Evolutionary conservation across 108 stramenopile species (phyloP), one percentile per base, ranked within the genome.

Genomic region (Fragilaria crotonensis): DNA sequence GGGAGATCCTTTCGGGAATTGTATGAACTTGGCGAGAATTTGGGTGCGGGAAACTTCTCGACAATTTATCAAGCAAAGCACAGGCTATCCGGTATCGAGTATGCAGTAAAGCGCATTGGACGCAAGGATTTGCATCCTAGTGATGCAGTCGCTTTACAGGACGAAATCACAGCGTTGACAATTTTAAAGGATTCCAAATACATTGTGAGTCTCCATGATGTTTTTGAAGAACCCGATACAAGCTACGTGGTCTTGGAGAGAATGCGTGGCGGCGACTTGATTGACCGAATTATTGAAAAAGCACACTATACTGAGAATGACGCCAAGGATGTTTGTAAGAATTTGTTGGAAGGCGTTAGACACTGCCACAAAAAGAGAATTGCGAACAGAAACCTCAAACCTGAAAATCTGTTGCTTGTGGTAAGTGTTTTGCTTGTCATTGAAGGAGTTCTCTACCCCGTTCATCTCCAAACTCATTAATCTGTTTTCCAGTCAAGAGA

Each of bases 241-340:
- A 87, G 73, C 25, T 83, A 72, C 48, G 47, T 95, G 26, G 82
- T 95, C 3, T 65, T 90, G 53, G 93, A 90, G 52, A 70, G 70
- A 22, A 71, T 89, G 60, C 75, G 73, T 33, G 94, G 94, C n/a
- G 96, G 96, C 21, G 93, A 94, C 63, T 68, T 97, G 49, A 94
- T 97, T 55, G 89, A 94, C 66, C 83, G 93, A 21, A 91, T 97
- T 57, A 89, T 88, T 27, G 65, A 79, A 20, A 89, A 87, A 65
- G 66, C 71, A 20, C 59, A 56, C 33, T 93, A 93, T 63, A 78
- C 74, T 0, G 95, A 96, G 62, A 53, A 33, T 31, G 82, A 90
- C 52, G 92, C 95, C 5, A 62, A 77, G 14, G 57, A 75, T 30
- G 79, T 81, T 22, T 66, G 81, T 62, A 59, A 62, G 36, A 73